Evolutionary conservation across 2,329 filamentous ascomycete species (phyloP).

Genomic region (Hymenotorrendiella dingleyae): DNA sequence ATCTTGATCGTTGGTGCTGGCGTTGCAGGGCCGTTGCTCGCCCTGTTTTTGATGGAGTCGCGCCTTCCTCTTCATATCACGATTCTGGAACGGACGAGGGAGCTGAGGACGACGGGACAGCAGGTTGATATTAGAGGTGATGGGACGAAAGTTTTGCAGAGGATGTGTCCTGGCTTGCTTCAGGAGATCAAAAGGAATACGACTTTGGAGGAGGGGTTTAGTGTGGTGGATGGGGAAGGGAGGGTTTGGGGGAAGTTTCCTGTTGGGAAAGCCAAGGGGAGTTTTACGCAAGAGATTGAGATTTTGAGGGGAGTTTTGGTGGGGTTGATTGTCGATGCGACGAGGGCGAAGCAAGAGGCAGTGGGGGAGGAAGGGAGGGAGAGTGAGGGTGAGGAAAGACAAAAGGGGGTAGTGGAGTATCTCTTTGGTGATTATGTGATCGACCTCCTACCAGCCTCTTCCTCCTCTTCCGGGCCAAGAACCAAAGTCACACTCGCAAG

Average conservation of each 20-base stretch:
- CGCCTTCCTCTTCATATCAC: slow-evolving; percentile 30
- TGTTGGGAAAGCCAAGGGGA: neutral
- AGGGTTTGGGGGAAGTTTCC: neutral
- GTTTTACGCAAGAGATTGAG: neutral
- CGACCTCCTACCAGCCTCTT: neutral
- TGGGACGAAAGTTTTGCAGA: neutral
- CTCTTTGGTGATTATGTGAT: neutral
- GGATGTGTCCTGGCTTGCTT: neutral
- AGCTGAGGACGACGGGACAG: slow-evolving; percentile 40
- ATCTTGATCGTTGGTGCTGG: slow-evolving; percentile 32
- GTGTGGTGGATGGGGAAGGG: neutral
- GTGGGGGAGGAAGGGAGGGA: too few relatives aligned
- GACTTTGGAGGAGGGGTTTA: neutral
- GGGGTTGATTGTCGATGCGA: neutral
- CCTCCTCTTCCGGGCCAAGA: neutral
- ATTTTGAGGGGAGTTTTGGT: slow-evolving; percentile 1
- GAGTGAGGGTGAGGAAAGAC: neutral
- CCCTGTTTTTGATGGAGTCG: slow-evolving; percentile 41
- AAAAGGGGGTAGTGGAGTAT: neutral
- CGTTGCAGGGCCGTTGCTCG: slow-evolving; percentile 37
- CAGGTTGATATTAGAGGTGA: slow-evolving; percentile 48
- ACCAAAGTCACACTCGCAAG: neutral
- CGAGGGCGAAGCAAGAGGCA: too few relatives aligned
- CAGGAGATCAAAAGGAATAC: neutral
- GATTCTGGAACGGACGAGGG: slow-evolving; percentile 35